A percentile compares a stretch with the other conserved stretches of the same genome.
Evolutionary conservation across 2,329 filamentous ascomycete species (phyloP).

Genomic region (Aciculosporium take): DNA sequence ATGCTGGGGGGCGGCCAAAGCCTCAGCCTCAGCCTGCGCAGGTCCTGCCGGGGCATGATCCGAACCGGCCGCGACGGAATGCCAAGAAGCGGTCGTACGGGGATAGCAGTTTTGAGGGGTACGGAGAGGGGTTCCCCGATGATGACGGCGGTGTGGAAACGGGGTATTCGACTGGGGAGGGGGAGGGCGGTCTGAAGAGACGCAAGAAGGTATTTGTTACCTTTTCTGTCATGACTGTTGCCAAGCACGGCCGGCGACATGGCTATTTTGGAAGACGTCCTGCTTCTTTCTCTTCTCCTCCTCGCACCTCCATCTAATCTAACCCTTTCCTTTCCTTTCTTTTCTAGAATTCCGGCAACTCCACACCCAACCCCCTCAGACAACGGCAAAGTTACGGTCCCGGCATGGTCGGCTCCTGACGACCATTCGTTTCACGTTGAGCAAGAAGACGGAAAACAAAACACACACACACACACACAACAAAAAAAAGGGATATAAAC

Average conservation of each 20-base stretch:
- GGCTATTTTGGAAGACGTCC: too few relatives aligned
- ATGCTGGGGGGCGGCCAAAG: slow-evolving; percentile 26
- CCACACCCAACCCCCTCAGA: slow-evolving; percentile 28
- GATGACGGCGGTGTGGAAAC: slow-evolving; percentile 44
- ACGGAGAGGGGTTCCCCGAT: slow-evolving; percentile 56
- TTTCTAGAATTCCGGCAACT: slow-evolving; percentile 30
- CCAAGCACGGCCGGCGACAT: too few relatives aligned
- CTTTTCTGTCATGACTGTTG: too few relatives aligned
- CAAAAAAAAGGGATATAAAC: neutral
- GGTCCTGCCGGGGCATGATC: slow-evolving; percentile 28
- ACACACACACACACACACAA: too few relatives aligned
- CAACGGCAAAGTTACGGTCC: slow-evolving; percentile 42
- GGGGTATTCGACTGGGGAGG: slow-evolving; percentile 60
- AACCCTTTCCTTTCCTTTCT: slow-evolving; percentile 13
- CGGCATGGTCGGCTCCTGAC: slow-evolving; percentile 43
- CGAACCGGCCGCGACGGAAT: slow-evolving; percentile 45
- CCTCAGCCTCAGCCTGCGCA: slow-evolving; percentile 23
- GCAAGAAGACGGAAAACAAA: neutral
- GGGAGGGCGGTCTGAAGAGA: slow-evolving; percentile 50
- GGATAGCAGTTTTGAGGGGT: slow-evolving; percentile 61
- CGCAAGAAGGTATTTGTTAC: slow-evolving; percentile 51
- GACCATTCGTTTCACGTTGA: too few relatives aligned
- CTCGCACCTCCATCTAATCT: slow-evolving; percentile 13
- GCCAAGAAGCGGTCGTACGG: slow-evolving; percentile 65
- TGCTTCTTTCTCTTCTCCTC: too few relatives aligned